Percentiles rank a stretch among this genome's conserved stretches.
Conservation (phyloP, 352 stramenopile genomes). For the Globisporangium uncinulatum region DNA sequence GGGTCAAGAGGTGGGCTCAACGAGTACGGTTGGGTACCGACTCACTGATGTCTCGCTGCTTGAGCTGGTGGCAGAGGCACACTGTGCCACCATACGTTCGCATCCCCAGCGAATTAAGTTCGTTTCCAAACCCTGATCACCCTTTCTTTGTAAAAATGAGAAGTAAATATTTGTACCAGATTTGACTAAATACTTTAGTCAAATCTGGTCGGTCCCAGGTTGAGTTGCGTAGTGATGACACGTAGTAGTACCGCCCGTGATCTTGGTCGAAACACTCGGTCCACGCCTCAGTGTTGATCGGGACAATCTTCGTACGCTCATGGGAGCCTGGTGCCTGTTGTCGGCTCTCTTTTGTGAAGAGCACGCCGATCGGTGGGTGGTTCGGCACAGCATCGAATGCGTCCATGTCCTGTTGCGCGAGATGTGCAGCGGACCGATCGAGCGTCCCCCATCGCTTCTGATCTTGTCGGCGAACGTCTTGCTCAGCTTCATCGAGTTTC, state of each 20-base stretch:
- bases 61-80: too few species aligned
- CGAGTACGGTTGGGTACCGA: too few species aligned
- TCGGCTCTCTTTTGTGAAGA: constrained; percentile 7
- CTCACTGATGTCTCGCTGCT: too few species aligned
- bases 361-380: constrained; percentile 1
- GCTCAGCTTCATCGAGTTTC: constrained; percentile 32
- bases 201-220: constrained; percentile 18
- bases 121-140: too few species aligned
- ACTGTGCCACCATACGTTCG: too few species aligned
- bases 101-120: too few species aligned
- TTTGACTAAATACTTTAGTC: too few species aligned
- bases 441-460: constrained; percentile 30
- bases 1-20: too few species aligned
- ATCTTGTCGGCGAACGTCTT: constrained; percentile 24
- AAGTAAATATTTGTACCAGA: too few species aligned
- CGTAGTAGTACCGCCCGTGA: constrained; percentile 21
- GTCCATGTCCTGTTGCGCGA: constrained; percentile 5
- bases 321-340: background rate
- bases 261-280: constrained; percentile 24
- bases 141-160: too few species aligned
- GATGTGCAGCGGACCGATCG: constrained; percentile 13
- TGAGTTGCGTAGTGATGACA: constrained; percentile 22
- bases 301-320: constrained; percentile 16
- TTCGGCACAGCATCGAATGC: constrained; percentile 1
- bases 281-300: constrained; percentile 21